Conservation (phyloP, 345 rosid species). For the Tarenaya hassleriana region DNA sequence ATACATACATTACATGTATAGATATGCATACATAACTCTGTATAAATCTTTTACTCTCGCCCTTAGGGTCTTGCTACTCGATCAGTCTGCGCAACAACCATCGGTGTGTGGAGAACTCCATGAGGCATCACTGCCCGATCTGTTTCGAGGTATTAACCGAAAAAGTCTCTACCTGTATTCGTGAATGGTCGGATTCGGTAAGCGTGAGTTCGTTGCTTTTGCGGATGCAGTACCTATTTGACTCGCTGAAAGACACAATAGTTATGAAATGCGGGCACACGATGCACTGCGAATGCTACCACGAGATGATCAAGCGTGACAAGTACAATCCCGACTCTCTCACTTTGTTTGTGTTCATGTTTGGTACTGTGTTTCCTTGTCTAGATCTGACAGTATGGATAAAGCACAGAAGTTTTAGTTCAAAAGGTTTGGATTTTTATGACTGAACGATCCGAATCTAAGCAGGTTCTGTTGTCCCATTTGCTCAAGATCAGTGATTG, state of each 20-base stretch:
- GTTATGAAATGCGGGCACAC: slow-evolving; percentile 99
- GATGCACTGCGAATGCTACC: slow-evolving; percentile 79
- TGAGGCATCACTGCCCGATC: slow-evolving; percentile 96
- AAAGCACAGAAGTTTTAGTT: too few species aligned
- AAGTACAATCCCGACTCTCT: too few species aligned
- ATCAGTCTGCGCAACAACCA: slow-evolving; percentile 58
- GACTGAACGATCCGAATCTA: too few species aligned
- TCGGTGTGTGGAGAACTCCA: slow-evolving; percentile 87
- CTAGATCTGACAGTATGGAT: neutral
- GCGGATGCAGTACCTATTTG: slow-evolving; percentile 70
- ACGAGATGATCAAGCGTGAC: slow-evolving; percentile 72
- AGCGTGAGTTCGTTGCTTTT: slow-evolving; percentile 1
- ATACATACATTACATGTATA: too few species aligned
- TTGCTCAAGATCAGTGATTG: slow-evolving; percentile 81
- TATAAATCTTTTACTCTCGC: neutral
- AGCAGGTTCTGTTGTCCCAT: slow-evolving; percentile 84
- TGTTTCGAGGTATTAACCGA: slow-evolving; percentile 67
- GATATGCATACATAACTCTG: neutral
- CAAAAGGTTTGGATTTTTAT: too few species aligned
- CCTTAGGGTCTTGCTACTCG: slow-evolving; percentile 77
- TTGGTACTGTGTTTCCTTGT: slow-evolving; percentile 1
- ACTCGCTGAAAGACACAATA: slow-evolving; percentile 76
- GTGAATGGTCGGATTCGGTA: neutral
- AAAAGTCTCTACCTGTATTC: slow-evolving; percentile 1
- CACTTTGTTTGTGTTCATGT: neutral